Evolutionary conservation across 2,329 filamentous ascomycete species (phyloP).

Genomic region (Phyllachora maydis): DNA sequence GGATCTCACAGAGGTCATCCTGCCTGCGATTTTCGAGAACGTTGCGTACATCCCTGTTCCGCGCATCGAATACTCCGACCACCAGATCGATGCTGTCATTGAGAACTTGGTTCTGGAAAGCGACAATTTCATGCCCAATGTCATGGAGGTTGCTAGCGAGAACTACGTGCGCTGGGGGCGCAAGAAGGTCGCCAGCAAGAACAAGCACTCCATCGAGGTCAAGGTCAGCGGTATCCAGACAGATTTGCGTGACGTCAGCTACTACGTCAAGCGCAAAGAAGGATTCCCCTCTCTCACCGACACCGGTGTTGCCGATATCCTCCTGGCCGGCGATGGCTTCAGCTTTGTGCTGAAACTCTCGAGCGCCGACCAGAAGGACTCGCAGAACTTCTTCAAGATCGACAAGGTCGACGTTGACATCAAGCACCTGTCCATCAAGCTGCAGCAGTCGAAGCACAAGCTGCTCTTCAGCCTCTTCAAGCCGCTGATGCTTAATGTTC

Average conservation of each 20-base stretch:
- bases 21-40: slow-evolving; percentile 66
- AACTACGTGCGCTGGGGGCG: slow-evolving; percentile 93
- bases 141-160: slow-evolving; percentile 72
- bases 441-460: slow-evolving; percentile 94
- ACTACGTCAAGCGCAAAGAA: slow-evolving; percentile 86
- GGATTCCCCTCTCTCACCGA: slow-evolving; percentile 82
- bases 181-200: slow-evolving; percentile 65
- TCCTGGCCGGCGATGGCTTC: slow-evolving; percentile 71
- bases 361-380: slow-evolving; percentile 54
- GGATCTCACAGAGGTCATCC: slow-evolving; percentile 69
- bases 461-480: slow-evolving; percentile 72
- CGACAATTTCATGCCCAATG: slow-evolving; percentile 90
- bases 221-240: slow-evolving; percentile 81
- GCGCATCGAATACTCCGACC: slow-evolving; percentile 80
- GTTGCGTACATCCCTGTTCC: slow-evolving; percentile 82
- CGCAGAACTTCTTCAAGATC: slow-evolving; percentile 80
- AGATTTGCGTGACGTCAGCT: slow-evolving; percentile 78
- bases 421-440: slow-evolving; percentile 65
- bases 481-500: slow-evolving; percentile 63
- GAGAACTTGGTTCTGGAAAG: slow-evolving; percentile 93
- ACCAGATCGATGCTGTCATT: slow-evolving; percentile 66
- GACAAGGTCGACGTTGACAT: slow-evolving; percentile 73
- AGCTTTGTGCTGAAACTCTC: slow-evolving; percentile 83
- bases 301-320: slow-evolving; percentile 71
- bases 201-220: slow-evolving; percentile 62